These are phyloP conservation scores for Diaporthe destruens DNA, from an alignment of 2,329 filamentous ascomycete genomes.

Conservation along the genomic window DNA sequence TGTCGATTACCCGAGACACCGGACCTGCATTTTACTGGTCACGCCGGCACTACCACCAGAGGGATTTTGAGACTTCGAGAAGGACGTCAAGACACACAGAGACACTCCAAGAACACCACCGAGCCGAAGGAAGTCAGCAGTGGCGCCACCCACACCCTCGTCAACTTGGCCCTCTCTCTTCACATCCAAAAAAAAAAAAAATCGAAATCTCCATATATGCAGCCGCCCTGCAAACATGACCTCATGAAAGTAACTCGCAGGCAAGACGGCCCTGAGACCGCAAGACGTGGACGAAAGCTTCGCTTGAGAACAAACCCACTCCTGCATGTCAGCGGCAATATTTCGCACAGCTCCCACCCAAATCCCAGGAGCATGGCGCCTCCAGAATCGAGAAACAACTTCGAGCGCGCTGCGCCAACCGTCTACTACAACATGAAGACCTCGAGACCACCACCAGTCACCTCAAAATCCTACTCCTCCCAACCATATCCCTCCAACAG, in stretches of 20 bases:
- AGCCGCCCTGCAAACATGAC: slow-evolving; percentile 30
- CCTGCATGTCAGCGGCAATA: slow-evolving; percentile 27
- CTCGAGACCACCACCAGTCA: slow-evolving; percentile 52
- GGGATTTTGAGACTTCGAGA: neutral
- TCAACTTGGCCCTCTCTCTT: neutral
- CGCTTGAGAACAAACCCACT: slow-evolving; percentile 31
- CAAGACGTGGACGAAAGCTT: slow-evolving; percentile 31
- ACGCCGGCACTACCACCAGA: neutral
- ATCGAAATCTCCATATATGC: slow-evolving; percentile 11
- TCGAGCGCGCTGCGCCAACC: slow-evolving; percentile 46
- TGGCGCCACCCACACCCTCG: neutral
- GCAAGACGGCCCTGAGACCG: slow-evolving; percentile 35
- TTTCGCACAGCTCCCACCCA: neutral
- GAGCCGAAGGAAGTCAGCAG: slow-evolving; percentile 12
- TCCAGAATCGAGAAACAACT: slow-evolving; percentile 49
- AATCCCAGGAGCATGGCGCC: slow-evolving; percentile 43
- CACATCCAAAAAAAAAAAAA: neutral
- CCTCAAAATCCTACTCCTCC: slow-evolving; percentile 48
- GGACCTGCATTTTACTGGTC: neutral
- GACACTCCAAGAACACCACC: neutral
- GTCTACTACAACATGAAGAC: slow-evolving; percentile 63
- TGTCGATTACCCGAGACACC: slow-evolving; percentile 5
- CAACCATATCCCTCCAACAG: slow-evolving; percentile 45
- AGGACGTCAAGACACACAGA: neutral
- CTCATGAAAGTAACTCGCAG: slow-evolving; percentile 34